phyloP scores from a whole-genome alignment of 106 monocot genomes.

The Platanthera guangdongensis region DNA sequence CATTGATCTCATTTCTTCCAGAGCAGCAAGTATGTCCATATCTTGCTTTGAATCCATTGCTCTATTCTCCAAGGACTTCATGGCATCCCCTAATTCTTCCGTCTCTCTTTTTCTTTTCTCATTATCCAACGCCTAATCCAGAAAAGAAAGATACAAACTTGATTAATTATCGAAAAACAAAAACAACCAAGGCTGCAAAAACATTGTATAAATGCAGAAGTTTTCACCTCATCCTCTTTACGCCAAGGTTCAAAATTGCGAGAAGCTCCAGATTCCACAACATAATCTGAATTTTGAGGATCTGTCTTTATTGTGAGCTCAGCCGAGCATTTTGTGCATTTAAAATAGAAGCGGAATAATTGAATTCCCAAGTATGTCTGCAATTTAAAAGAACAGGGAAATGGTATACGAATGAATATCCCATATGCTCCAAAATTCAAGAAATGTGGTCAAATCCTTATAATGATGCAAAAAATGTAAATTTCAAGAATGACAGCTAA shows the following conservation, averaged over 20 bases:
- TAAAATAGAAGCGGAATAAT: constrained; percentile 88
- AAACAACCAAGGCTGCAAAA: not conserved
- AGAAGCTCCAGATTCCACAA: constrained; percentile 87
- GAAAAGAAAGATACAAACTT: not conserved
- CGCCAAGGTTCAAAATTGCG: constrained; percentile 99
- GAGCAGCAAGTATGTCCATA: constrained; percentile 89
- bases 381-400: constrained; percentile 6
- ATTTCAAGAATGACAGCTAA: not conserved
- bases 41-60: constrained; percentile 85
- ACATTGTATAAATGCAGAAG: not conserved
- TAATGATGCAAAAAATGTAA: not conserved
- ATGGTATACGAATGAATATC: not conserved
- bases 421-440: not conserved
- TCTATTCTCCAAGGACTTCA: constrained; percentile 87
- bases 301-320: constrained; percentile 86
- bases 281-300: constrained; percentile 85
- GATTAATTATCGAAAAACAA: not conserved
- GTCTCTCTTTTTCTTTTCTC: constrained; percentile 63
- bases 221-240: constrained; percentile 56
- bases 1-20: constrained; percentile 98
- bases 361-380: constrained; percentile 96
- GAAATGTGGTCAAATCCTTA: not conserved
- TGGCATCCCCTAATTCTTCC: constrained; percentile 96
- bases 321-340: constrained; percentile 84
- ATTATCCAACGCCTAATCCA: constrained; percentile 36